These are phyloP conservation scores for Boehmeria nivea DNA, from an alignment of 306 rosid species.

Conservation along the genomic window DNA sequence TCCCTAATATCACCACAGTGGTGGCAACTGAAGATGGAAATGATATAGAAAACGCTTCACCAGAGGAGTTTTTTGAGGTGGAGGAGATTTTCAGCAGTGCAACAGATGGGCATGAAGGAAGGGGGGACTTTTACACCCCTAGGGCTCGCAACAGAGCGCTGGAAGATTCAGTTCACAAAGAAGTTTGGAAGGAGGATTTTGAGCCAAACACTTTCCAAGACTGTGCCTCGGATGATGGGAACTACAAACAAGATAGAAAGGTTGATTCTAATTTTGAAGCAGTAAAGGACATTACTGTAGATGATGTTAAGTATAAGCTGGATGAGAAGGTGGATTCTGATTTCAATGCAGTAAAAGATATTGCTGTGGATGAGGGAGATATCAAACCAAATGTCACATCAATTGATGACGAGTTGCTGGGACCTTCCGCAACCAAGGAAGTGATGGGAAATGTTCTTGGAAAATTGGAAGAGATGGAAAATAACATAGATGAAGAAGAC, in stretches of 20 bases:
- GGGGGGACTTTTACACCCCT: conserved; percentile 40
- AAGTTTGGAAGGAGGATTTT: conserved; percentile 60
- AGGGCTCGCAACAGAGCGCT: conserved; percentile 30
- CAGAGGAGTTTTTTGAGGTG: conserved; percentile 95
- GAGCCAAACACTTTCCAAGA: conserved; percentile 72
- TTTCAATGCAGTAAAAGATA: conserved; percentile 73
- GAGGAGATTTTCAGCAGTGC: conserved; percentile 90
- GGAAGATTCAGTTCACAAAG: conserved; percentile 40
- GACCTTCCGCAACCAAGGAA: conserved; percentile 49
- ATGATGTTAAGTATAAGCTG: conserved; percentile 69
- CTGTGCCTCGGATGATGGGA: conserved; percentile 59
- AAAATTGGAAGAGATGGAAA: conserved; percentile 34
- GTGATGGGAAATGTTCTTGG: conserved; percentile 36
- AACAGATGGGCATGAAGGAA: conserved; percentile 64
- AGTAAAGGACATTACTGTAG: conserved; percentile 86
- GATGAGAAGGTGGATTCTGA: conserved; percentile 45
- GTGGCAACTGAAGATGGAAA: conserved; percentile 52
- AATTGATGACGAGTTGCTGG: conserved; percentile 30
- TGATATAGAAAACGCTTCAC: conserved; percentile 74
- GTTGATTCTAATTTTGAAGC: conserved; percentile 41
- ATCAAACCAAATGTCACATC: conserved; percentile 37
- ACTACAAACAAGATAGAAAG: conserved; percentile 43
- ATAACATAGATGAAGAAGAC: conserved; percentile 46
- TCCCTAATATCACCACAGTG: conserved; percentile 63
- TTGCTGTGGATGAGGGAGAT: conserved; percentile 79